Percentiles rank a stretch among this genome's conserved stretches.
Conservation (phyloP, 805 yeast genomes). For the Kodamaea lidongshanica region DNA sequence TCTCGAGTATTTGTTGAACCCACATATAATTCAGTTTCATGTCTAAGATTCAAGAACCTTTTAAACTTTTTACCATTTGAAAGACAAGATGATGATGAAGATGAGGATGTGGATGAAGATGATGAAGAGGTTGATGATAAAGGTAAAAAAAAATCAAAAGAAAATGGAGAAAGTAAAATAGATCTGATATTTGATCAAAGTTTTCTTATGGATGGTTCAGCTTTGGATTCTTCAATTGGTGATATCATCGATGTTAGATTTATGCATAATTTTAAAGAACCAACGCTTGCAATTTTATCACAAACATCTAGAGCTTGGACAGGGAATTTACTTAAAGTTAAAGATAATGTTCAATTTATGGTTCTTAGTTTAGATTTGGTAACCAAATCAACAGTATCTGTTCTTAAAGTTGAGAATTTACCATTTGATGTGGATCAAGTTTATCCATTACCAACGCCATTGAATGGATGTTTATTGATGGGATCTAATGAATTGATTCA, state of each 20-base stretch:
- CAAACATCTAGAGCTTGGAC: slow-evolving; percentile 65
- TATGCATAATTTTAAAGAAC: slow-evolving; percentile 68
- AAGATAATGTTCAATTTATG: slow-evolving; percentile 56
- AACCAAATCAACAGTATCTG: slow-evolving; percentile 55
- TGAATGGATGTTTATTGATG: slow-evolving; percentile 60
- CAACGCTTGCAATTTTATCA: slow-evolving; percentile 69
- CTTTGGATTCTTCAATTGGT: slow-evolving; percentile 51
- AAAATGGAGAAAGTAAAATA: neutral
- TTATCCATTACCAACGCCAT: slow-evolving; percentile 57
- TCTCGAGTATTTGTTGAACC: slow-evolving; percentile 60
- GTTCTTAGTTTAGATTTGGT: slow-evolving; percentile 64
- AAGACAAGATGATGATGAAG: slow-evolving; percentile 36
- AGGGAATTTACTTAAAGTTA: slow-evolving; percentile 54
- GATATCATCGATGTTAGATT: slow-evolving; percentile 69
- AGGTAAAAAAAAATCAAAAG: slow-evolving; percentile 5
- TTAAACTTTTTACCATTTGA: slow-evolving; percentile 68
- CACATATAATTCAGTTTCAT: slow-evolving; percentile 42
- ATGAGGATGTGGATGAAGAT: slow-evolving; percentile 34
- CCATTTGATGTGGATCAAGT: slow-evolving; percentile 71
- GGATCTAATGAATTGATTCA: slow-evolving; percentile 78
- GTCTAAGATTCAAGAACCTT: slow-evolving; percentile 58
- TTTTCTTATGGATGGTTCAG: slow-evolving; percentile 50
- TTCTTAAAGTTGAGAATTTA: slow-evolving; percentile 55
- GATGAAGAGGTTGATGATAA: slow-evolving; percentile 13
- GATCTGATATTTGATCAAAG: slow-evolving; percentile 44